These are phyloP conservation scores for Mycena polygramma DNA, from an alignment of 768 basidiomycete genomes.

Conservation along the genomic window DNA sequence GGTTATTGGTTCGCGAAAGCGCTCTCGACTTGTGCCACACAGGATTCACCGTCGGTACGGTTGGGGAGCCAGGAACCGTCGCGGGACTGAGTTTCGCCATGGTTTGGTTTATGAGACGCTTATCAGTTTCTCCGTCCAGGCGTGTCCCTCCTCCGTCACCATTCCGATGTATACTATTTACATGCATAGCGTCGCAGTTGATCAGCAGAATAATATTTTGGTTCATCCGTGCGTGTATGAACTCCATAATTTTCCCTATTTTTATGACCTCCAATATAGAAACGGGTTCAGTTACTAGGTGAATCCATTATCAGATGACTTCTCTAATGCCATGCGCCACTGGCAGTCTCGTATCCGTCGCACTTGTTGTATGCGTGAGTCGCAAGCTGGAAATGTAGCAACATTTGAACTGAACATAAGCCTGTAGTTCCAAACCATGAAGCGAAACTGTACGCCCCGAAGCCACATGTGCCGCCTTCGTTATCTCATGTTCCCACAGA, in stretches of 20 bases:
- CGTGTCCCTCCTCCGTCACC: constrained; percentile 3
- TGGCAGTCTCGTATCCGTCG: constrained; percentile 42
- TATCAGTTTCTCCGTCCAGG: constrained; percentile 48
- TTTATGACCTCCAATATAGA: constrained; percentile 25
- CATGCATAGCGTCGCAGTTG: constrained; percentile 27
- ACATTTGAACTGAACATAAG: background rate
- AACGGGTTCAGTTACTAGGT: constrained; percentile 44
- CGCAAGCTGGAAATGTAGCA: background rate
- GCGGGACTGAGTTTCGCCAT: constrained; percentile 11
- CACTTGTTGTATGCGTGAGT: constrained; percentile 39
- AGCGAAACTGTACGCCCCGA: constrained; percentile 34
- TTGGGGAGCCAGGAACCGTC: constrained; percentile 18
- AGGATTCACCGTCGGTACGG: constrained; percentile 2
- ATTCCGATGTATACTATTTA: too few species aligned
- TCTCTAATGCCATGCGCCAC: background rate
- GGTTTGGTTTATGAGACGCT: constrained; percentile 45
- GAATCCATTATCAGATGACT: background rate
- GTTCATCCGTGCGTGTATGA: constrained; percentile 42
- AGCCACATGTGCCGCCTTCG: background rate
- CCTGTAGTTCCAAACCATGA: constrained; percentile 42
- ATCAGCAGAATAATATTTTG: constrained; percentile 41
- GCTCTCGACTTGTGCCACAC: constrained; percentile 27
- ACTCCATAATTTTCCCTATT: background rate
- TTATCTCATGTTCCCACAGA: constrained; percentile 35
- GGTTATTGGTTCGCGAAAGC: background rate